Percentiles rank a stretch among this genome's conserved stretches.
Evolutionary conservation across 1,284 basidiomycete genomes (phyloP).

Genomic region (Sporisorium iseilematis-ciliati): DNA sequence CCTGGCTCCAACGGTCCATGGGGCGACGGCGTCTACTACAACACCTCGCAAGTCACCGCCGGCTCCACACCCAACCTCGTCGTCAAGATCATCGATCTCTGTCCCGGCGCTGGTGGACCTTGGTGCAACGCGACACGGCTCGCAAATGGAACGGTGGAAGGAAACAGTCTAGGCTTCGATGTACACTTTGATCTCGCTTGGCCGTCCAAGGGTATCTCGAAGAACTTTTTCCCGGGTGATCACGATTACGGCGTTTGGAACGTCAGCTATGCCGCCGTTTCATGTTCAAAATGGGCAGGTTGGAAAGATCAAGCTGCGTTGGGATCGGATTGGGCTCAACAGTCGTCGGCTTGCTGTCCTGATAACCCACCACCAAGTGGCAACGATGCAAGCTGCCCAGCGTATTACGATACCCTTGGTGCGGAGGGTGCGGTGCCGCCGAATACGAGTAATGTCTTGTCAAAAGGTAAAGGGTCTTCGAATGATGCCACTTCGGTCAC

Average conservation of each 20-base stretch:
- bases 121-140: constrained; percentile 54
- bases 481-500: constrained; percentile 15
- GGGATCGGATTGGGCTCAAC: constrained; percentile 58
- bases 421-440: constrained; percentile 24
- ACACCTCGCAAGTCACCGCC: constrained; percentile 18
- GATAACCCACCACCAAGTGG: constrained; percentile 44
- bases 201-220: constrained; percentile 51
- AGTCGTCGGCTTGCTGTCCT: constrained; percentile 56
- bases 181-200: constrained; percentile 65
- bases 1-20: constrained; percentile 26
- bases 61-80: constrained; percentile 49
- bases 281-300: constrained; percentile 54
- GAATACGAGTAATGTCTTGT: constrained; percentile 52
- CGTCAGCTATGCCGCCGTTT: constrained; percentile 45
- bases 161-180: constrained; percentile 51
- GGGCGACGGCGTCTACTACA: constrained; percentile 53
- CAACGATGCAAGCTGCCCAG: constrained; percentile 31
- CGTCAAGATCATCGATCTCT: constrained; percentile 59
- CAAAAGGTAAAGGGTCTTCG: constrained; percentile 39
- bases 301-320: constrained; percentile 48
- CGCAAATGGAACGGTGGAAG: constrained; percentile 22
- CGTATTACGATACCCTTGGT: constrained; percentile 46
- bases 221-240: constrained; percentile 51
- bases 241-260: constrained; percentile 64
- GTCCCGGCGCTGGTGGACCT: constrained; percentile 49